A percentile compares a stretch with the other conserved stretches of the same genome.
phyloP scores from a whole-genome alignment of 1,284 basidiomycete genomes.

The Leccinum huronense region DNA sequence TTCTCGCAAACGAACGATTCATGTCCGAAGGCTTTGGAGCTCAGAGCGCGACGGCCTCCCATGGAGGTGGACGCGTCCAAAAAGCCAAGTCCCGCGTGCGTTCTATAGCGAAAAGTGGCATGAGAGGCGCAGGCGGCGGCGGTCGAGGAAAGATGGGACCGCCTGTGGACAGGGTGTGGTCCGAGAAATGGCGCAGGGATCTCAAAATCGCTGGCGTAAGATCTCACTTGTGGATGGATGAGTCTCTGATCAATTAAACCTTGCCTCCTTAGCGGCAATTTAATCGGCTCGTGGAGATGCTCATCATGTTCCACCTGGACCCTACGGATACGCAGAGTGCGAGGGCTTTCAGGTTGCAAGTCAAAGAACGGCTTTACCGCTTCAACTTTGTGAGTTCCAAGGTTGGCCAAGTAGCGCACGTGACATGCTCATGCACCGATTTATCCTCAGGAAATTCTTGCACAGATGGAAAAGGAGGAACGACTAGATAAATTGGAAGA shows the following conservation, averaged over 20 bases:
- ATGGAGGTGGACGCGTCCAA: conserved; percentile 48
- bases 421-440: conserved; percentile 7
- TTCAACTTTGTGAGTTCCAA: conserved; percentile 83
- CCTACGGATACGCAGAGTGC: conserved; percentile 54
- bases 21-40: conserved; percentile 58
- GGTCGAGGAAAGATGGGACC: conserved; percentile 68
- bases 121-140: conserved; percentile 15
- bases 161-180: conserved; percentile 77
- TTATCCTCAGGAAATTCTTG: conserved; percentile 70
- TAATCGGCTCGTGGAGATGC: conserved; percentile 88
- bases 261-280: conserved; percentile 75
- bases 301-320: conserved; percentile 75
- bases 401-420: not conserved
- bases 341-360: conserved; percentile 76
- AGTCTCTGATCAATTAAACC: conserved; percentile 7
- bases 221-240: conserved; percentile 13
- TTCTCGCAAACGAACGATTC: conserved; percentile 66
- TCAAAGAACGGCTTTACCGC: conserved; percentile 90
- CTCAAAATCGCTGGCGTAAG: conserved; percentile 88
- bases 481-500: conserved; percentile 88
- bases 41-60: conserved; percentile 25
- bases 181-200: conserved; percentile 74
- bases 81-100: conserved; percentile 38
- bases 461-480: conserved; percentile 83
- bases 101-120: conserved; percentile 37